Evolutionary conservation across 1,284 basidiomycete genomes (phyloP), one percentile per base, ranked within the genome.

Genomic region (Vanrija sp.): DNA sequence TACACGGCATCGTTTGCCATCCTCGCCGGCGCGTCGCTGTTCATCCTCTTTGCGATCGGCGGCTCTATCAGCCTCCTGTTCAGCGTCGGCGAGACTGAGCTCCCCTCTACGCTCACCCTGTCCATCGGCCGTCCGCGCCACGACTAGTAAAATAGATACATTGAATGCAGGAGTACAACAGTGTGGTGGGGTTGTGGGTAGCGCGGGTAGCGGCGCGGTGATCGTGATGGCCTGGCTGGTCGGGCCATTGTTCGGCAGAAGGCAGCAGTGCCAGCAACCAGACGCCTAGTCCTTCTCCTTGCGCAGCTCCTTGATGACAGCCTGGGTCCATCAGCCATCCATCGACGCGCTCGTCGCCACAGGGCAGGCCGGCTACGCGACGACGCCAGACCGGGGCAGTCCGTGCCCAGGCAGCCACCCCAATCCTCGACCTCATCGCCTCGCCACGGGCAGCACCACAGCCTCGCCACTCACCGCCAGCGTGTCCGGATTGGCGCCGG

Each of bases 31-130:
- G 68, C 73, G 6, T 57, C 62, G 7, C 16, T 76, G 3, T 49
- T 73, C 22, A 61, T 76, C 12, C 24, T 70, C 9, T 49, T 50
- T 22, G 31, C 65, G 3, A 50, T 64, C 2, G 46, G 63, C 27
- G 70, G 62, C 12, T 64, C 64, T 16, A 64, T 73, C 54, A 57
- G 57, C 8, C 61, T 76, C 18, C 53, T 76, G 19, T 65, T 54
- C 42, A 53, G 63, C 1, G 61, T 76, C 19, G 74, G 74, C 18
- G 71, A 72, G 35, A 68, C 68, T n/a, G 65, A 63, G 49, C 58
- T 76, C 20, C 74, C 74, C 16, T 69, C 68, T n/a, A 74, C 74
- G 36, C 60, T 76, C 57, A 76, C 66, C 38, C 59, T 76, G 23
- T 66, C 68, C 18, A 58, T 74, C 9, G 62, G 68, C n/a, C 63